Evolutionary conservation across 2,329 filamentous ascomycete species (phyloP).

Genomic region (Scedosporium dehoogii): DNA sequence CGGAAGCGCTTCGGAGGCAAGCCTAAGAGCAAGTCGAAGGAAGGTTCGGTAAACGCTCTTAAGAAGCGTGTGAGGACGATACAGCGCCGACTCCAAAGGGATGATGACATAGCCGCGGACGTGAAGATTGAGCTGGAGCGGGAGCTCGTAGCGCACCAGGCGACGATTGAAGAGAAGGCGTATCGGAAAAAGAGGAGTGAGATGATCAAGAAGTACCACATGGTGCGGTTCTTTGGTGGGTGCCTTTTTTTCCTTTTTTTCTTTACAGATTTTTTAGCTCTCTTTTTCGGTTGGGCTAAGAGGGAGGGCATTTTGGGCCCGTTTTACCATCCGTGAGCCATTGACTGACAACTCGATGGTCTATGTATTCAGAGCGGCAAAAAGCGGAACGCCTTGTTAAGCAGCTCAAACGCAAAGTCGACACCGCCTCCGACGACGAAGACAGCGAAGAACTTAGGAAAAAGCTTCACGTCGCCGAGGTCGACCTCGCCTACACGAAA

Average conservation of each 20-base stretch:
- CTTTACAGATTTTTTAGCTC: neutral
- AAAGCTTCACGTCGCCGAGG: slow-evolving; percentile 57
- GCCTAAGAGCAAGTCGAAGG: slow-evolving; percentile 31
- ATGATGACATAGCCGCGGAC: slow-evolving; percentile 55
- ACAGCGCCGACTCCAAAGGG: slow-evolving; percentile 52
- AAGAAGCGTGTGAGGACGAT: slow-evolving; percentile 66
- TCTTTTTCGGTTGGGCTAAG: neutral
- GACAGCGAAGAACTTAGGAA: slow-evolving; percentile 41
- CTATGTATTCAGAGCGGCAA: slow-evolving; percentile 47
- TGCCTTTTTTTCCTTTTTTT: slow-evolving; percentile 12
- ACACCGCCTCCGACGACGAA: slow-evolving; percentile 34
- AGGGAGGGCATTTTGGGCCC: neutral
- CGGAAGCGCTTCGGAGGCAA: slow-evolving; percentile 12
- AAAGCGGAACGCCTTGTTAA: slow-evolving; percentile 61
- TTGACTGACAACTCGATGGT: slow-evolving; percentile 6
- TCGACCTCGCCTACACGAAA: slow-evolving; percentile 66
- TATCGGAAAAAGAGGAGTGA: slow-evolving; percentile 52
- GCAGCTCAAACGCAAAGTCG: slow-evolving; percentile 49
- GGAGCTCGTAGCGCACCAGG: slow-evolving; percentile 56
- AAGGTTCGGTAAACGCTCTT: slow-evolving; percentile 46
- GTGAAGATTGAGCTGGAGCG: slow-evolving; percentile 61
- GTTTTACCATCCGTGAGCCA: neutral
- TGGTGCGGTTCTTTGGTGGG: slow-evolving; percentile 73
- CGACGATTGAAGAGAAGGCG: slow-evolving; percentile 50
- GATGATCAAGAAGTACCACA: slow-evolving; percentile 74